Evolutionary conservation across 164 flowering plant genomes (phyloP).

Genomic region (Aristolochia californica): DNA sequence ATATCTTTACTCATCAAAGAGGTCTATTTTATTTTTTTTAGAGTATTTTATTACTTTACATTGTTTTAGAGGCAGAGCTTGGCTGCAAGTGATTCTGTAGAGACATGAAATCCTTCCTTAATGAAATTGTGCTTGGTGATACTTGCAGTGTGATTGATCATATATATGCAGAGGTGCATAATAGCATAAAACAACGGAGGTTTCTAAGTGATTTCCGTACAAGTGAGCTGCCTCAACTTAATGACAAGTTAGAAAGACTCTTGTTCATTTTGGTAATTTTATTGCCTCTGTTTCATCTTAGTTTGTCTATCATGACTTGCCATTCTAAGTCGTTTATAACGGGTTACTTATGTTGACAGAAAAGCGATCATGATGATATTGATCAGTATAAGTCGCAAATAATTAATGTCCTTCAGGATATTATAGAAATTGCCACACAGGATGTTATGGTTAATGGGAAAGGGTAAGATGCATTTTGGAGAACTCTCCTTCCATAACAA

Average conservation of each 20-base stretch:
- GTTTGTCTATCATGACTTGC: neutral
- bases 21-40: neutral
- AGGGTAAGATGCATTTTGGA: slow-evolving; percentile 36
- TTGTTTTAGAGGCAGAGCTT: neutral
- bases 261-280: slow-evolving; percentile 51
- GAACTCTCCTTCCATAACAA: neutral
- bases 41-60: neutral
- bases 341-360: slow-evolving; percentile 29
- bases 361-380: slow-evolving; percentile 29
- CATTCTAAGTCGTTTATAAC: neutral
- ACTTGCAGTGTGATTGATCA: slow-evolving; percentile 38
- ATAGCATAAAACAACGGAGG: slow-evolving; percentile 29
- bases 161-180: slow-evolving; percentile 50
- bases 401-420: slow-evolving; percentile 82
- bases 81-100: neutral
- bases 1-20: neutral
- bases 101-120: neutral
- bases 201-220: slow-evolving; percentile 58
- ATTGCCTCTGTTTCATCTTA: slow-evolving; percentile 2
- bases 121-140: slow-evolving; percentile 3
- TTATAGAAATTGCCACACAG: slow-evolving; percentile 74
- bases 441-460: slow-evolving; percentile 74
- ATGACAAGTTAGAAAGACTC: slow-evolving; percentile 71
- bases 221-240: slow-evolving; percentile 71
- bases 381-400: slow-evolving; percentile 37